These are phyloP conservation scores for Populus hybrid DNA, from an alignment of 441 rosid genomes.

Conservation along the genomic window DNA sequence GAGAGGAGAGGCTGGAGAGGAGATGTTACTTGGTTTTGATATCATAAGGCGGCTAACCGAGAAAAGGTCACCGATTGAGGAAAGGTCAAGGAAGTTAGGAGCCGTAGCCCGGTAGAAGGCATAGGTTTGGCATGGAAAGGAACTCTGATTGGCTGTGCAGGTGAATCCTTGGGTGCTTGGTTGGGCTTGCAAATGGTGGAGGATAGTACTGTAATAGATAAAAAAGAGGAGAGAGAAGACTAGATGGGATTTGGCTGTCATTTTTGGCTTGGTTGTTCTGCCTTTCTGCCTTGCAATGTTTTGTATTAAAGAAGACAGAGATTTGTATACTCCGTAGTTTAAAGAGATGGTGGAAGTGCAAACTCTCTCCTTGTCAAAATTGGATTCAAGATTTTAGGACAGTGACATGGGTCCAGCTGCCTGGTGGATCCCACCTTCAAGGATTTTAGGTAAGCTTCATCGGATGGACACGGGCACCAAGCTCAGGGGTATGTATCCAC, in stretches of 20 bases:
- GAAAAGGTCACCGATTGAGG: conserved; percentile 62
- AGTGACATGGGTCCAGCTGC: too few species aligned
- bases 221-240: conserved; percentile 17
- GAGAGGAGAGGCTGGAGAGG: conserved; percentile 47
- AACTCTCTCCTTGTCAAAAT: too few species aligned
- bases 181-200: conserved; percentile 24
- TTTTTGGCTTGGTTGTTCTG: background rate
- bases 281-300: background rate
- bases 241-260: conserved; percentile 16
- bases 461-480: too few species aligned
- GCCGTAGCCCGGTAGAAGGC: conserved; percentile 44
- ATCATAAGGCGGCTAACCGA: conserved; percentile 53
- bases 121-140: conserved; percentile 50
- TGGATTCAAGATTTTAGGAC: too few species aligned
- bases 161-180: conserved; percentile 43
- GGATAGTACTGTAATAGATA: conserved; percentile 4
- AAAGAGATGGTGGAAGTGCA: too few species aligned
- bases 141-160: conserved; percentile 37
- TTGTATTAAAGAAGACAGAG: background rate
- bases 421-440: too few species aligned
- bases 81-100: conserved; percentile 48
- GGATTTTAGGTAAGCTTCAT: too few species aligned
- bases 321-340: too few species aligned
- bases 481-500: too few species aligned
- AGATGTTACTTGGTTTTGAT: conserved; percentile 56